Evolutionary conservation across 441 rosid genomes (phyloP), one percentile per base, ranked within the genome.

Genomic region (Mallotus repandus): DNA sequence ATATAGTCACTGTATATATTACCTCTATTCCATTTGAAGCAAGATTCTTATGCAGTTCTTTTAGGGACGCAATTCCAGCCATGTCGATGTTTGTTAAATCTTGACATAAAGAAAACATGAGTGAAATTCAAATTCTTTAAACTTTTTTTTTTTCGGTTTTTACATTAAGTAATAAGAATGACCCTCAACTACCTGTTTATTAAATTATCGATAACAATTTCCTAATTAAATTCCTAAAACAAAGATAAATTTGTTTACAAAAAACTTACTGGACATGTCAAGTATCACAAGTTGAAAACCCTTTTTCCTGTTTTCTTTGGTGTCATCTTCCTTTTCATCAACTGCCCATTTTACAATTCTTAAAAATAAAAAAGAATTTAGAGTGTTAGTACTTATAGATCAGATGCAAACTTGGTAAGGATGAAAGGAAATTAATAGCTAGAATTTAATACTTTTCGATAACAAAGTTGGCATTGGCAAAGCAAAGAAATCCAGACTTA

Each of bases 191-290:
- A 35, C 4, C 41, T 35, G 3, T 35, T 35, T 35, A 35, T 35
- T 35, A 35, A 35, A 35, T 35, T 35, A 35, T 35, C 0, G 11
- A 45, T 45, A 45, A 9, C 48, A 45, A 45, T 7, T 1, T 3
- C 2, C 9, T 45, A 45, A 45, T 45, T 45, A 43, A 45, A 45
- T 3, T 32, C 41, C 3, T 35, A 4, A 35, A 35, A 35, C 41
- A 35, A 35, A 35, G 41, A 35, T 35, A 35, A 35, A 35, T 35
- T 35, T 35, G 41, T 35, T 35, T 35, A 35, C 41, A 35, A 35
- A n/a, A 53, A 10, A 76, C 90, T 88, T 87, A 93, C 98, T 91
- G 72, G 97, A 88, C 86, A 93, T 85, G 82, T 93, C 98, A 70
- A 93, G 86, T 68, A 91, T 76, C 60, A 93, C 90, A 38, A 81